phyloP scores from a whole-genome alignment of 768 basidiomycete genomes.

The Serendipita vermifera region DNA sequence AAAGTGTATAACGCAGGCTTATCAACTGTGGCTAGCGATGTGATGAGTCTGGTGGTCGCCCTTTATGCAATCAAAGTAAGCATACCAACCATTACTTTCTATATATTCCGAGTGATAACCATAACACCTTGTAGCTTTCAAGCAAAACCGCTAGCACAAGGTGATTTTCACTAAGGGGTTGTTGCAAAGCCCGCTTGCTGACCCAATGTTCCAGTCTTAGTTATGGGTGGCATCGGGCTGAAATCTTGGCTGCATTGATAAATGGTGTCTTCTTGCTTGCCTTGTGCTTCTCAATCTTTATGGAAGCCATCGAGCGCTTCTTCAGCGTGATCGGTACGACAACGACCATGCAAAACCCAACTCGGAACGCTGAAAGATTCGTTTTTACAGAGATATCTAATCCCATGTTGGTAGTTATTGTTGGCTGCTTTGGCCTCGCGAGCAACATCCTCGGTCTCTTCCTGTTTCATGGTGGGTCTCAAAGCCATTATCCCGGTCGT shows the following conservation, averaged over 20 bases:
- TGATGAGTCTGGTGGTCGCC: constrained; percentile 87
- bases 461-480: constrained; percentile 74
- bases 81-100: constrained; percentile 12
- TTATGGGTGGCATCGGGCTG: constrained; percentile 98
- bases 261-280: constrained; percentile 97
- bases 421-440: constrained; percentile 75
- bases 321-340: constrained; percentile 63
- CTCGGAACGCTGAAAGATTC: constrained; percentile 12
- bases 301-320: constrained; percentile 87
- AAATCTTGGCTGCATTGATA: constrained; percentile 85
- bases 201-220: not conserved
- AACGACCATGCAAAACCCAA: not conserved
- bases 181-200: not conserved
- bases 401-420: constrained; percentile 76
- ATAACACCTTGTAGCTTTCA: not conserved
- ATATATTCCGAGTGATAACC: not conserved
- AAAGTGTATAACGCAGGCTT: not conserved
- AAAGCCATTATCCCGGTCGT: too few relatives aligned
- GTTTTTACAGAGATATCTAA: constrained; percentile 62
- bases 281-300: constrained; percentile 86
- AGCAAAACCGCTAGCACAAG: constrained; percentile 2
- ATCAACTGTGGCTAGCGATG: too few relatives aligned
- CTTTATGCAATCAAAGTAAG: constrained; percentile 81
- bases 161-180: not conserved
- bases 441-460: constrained; percentile 90